Evolutionary conservation across 768 basidiomycete genomes (phyloP).

Genomic region (Lentinula sp.): DNA sequence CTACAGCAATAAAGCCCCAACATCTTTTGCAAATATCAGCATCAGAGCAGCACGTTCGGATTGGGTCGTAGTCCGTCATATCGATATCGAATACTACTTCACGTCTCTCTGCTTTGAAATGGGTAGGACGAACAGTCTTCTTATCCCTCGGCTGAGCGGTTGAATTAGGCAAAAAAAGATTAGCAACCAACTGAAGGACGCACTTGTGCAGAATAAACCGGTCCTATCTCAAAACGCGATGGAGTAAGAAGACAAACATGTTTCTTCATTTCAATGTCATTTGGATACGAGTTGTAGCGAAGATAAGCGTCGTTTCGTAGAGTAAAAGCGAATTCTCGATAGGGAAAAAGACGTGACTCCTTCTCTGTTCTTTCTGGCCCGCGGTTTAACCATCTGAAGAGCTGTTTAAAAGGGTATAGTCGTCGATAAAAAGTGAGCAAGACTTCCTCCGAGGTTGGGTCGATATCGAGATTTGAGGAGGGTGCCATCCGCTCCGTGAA

Average conservation of each 20-base stretch:
- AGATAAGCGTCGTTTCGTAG: conserved; percentile 87
- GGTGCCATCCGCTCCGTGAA: background rate
- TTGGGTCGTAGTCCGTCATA: conserved; percentile 97
- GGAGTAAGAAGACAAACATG: conserved; percentile 83
- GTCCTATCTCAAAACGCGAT: conserved; percentile 94
- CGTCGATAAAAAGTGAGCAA: conserved; percentile 76
- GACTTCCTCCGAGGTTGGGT: conserved; percentile 19
- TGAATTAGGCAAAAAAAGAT: background rate
- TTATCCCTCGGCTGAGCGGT: conserved; percentile 79
- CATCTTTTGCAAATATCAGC: conserved; percentile 89
- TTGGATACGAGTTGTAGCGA: conserved; percentile 88
- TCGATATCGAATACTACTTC: conserved; percentile 99
- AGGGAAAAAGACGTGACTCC: conserved; percentile 76
- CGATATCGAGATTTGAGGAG: background rate
- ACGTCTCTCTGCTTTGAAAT: conserved; percentile 74
- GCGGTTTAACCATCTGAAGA: conserved; percentile 95
- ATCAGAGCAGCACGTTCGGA: conserved; percentile 91
- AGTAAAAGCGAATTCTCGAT: conserved; percentile 96
- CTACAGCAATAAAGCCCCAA: conserved; percentile 92
- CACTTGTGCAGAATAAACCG: conserved; percentile 84
- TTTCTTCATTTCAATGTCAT: conserved; percentile 85
- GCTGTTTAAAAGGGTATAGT: conserved; percentile 90
- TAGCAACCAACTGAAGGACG: conserved; percentile 22
- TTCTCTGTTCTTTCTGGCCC: conserved; percentile 41
- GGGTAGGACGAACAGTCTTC: conserved; percentile 61